Evolutionary conservation across 805 yeast species (phyloP).

Genomic region (Candida berthetii): DNA sequence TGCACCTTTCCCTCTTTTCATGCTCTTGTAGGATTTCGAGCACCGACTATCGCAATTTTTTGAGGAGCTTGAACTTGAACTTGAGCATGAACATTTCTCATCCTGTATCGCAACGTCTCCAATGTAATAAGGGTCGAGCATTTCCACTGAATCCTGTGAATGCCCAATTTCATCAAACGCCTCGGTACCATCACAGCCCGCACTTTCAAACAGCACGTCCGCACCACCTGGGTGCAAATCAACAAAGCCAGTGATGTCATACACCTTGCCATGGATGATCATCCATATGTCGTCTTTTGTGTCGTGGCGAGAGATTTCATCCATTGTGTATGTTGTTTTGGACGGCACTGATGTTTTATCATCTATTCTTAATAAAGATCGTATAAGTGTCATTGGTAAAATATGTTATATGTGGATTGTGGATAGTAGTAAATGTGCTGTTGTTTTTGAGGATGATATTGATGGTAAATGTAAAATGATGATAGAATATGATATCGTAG

Average conservation of each 20-base stretch:
- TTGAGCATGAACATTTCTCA: not conserved
- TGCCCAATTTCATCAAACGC: slow-evolving; percentile 94
- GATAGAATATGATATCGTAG: too few species aligned
- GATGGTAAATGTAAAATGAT: too few species aligned
- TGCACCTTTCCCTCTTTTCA: too few species aligned
- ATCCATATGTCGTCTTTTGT: slow-evolving; percentile 62
- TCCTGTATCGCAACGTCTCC: slow-evolving; percentile 33
- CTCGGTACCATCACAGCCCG: slow-evolving; percentile 73
- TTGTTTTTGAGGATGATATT: too few species aligned
- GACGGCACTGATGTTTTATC: too few species aligned
- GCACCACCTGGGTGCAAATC: slow-evolving; percentile 70
- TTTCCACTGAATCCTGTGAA: slow-evolving; percentile 87
- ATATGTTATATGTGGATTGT: too few species aligned
- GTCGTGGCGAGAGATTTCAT: slow-evolving; percentile 14
- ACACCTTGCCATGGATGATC: slow-evolving; percentile 74
- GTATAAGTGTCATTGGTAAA: slow-evolving; percentile 1
- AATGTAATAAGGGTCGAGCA: slow-evolving; percentile 58
- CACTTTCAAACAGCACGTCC: slow-evolving; percentile 70
- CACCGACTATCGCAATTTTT: too few species aligned
- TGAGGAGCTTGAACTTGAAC: too few species aligned
- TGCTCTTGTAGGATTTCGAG: too few species aligned
- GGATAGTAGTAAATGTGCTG: too few species aligned
- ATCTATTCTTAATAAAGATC: not conserved
- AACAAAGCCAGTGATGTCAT: slow-evolving; percentile 60
- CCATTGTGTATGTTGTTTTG: not conserved